Base-by-base conservation (phyloP, 371 early-diverging fungal species). In the Saksenaea vasiformis region DNA sequence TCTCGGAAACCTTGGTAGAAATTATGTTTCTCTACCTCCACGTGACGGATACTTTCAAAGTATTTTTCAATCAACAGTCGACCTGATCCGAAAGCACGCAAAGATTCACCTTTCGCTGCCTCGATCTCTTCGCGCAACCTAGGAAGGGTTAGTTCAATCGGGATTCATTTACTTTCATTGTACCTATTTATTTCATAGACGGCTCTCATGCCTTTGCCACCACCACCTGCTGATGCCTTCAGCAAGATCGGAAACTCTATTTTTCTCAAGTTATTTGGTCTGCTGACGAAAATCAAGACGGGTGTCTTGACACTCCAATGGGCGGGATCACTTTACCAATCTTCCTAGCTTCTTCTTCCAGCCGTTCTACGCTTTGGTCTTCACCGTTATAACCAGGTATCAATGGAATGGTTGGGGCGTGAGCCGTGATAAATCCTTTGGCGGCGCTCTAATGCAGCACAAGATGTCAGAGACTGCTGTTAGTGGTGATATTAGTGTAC, bases 341-440 rank as follows among this genome's bases (percentile, higher is more conserved):
- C 28, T 53, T 66, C 41, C 75, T 78, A 19, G 87, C 87, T 64
- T 86, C 87, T 34, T 64, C 39, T 22, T 78, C 80, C 62, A 89
- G 67, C 31, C 70, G 69, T 17, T 79, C 82, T 1, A 84, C 59
- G 1, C 76, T 74, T 60, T 82, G 80, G 61, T 93, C 90, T 22
- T 91, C 91, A 19, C 96, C 98, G 68, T 95, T 85, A 77, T 87
- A 97, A 3, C 97, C 97, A 1, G 97, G 97, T 58, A 96, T 95
- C 38, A 90, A 86, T 69, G 86, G 90, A 64, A 97, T 95, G 10
- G 87, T 85, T 36, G 93, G 88, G 54, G 89, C 82, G 58, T 80
- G 37, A 27, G 69, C 41, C n/a, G 38, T 65, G 43, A 80, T 76
- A 39, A 78, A 80, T 10, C 65, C 54, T 70, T 91, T 90, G 68